Percentiles rank a stretch among this genome's conserved stretches.
Evolutionary conservation across 805 yeast genomes (phyloP).

Genomic region (Saccharomycodes ludwigii): DNA sequence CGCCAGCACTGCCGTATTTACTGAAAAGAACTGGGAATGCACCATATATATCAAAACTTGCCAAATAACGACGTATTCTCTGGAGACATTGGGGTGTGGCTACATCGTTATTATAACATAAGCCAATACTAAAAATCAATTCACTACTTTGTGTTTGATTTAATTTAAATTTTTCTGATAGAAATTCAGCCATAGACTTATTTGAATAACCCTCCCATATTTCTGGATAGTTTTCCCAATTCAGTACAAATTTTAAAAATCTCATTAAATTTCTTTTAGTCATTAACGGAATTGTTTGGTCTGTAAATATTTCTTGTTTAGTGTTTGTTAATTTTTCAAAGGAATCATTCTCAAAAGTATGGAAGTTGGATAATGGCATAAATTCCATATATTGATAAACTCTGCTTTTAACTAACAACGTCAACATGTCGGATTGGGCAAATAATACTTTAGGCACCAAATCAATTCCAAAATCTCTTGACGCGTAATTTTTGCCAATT

Average conservation of each 20-base stretch:
- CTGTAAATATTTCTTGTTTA: conserved; percentile 88
- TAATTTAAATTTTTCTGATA: conserved; percentile 54
- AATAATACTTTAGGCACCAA: conserved; percentile 78
- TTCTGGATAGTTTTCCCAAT: conserved; percentile 48
- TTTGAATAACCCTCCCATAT: conserved; percentile 45
- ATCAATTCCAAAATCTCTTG: conserved; percentile 79
- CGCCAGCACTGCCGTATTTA: conserved; percentile 94
- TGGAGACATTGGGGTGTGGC: conserved; percentile 65
- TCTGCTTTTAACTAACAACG: conserved; percentile 67
- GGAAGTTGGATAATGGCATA: conserved; percentile 78
- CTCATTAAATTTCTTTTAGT: conserved; percentile 56
- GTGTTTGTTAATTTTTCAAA: conserved; percentile 79
- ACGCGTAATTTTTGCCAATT: conserved; percentile 29
- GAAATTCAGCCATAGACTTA: conserved; percentile 45
- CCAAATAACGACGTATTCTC: conserved; percentile 70
- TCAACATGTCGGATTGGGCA: conserved; percentile 78
- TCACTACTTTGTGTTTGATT: conserved; percentile 69
- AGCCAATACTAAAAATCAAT: conserved; percentile 75
- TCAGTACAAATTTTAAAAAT: conserved; percentile 75
- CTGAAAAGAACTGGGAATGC: conserved; percentile 85
- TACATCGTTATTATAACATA: conserved; percentile 49
- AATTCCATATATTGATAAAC: conserved; percentile 89
- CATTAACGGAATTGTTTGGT: conserved; percentile 59
- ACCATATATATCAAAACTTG: conserved; percentile 85
- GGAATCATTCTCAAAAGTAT: conserved; percentile 84